Evolutionary conservation across 2,329 filamentous ascomycete species (phyloP), one percentile per base, ranked within the genome.

Genomic region (Polychaeton citri): DNA sequence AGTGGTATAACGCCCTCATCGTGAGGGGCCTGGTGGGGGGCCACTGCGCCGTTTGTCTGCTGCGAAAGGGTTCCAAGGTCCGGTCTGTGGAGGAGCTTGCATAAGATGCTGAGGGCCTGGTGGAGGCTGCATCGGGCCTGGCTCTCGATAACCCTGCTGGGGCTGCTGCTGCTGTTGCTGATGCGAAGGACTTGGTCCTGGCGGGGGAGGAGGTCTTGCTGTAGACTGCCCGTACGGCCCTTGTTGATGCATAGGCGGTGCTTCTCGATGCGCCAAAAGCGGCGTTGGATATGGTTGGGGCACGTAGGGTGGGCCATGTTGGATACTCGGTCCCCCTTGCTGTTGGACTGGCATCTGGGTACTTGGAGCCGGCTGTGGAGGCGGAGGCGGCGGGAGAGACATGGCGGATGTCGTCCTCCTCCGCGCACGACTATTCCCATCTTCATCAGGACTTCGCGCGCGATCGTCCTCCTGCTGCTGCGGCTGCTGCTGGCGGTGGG

Each of bases 11-110:
- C 24, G 24, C 24, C 15, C 24, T 15, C 24, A 28, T 12, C 12
- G 15, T 7, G 24, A 15, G 5, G 12, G 12, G 15, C 19, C 21
- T 21, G 30, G 21, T 1, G 19, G 32, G 12, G 39, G 39, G 24
- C 37, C 37, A n/a, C 36, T 30, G 16, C 35, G 38, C 24, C 43
- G 38, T 10, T 45, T 42, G 4, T 50, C 42, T 6, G 38, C 26
- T 19, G 49, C 50, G 34, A 52, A 57, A 6, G 54, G 53, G 37
- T 57, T 55, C 44, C 45, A 50, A 10, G 53, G 53, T 17, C 54
- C 54, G 16, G 52, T 54, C 30, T 50, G 47, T 10, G 53, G 54
- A 15, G 48, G 37, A n/a, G 52, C 49, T 33, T 55, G 54, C 50
- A 55, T 53, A 16, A 54, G 34, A 26, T 42, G 44, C 5, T 43